Percentiles rank a stretch among this genome's conserved stretches.
Evolutionary conservation across 2,329 filamentous ascomycete species (phyloP).

Genomic region (Fusarium nygamai): DNA sequence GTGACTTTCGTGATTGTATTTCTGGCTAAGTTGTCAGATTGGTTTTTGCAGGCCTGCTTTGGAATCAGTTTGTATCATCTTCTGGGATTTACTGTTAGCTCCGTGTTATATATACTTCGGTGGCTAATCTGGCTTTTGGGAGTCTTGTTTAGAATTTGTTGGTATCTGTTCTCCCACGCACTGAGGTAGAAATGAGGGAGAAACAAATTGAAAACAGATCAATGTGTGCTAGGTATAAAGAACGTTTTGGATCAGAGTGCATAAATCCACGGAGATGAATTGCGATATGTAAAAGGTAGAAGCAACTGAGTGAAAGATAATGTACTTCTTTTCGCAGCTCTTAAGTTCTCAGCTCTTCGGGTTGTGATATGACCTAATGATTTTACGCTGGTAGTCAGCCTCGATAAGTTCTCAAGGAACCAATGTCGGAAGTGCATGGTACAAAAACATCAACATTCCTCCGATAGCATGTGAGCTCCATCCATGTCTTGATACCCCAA

Average conservation of each 20-base stretch:
- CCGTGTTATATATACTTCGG: background rate
- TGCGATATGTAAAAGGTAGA: too few relatives aligned
- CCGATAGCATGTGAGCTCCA: background rate
- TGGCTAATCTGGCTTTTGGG: background rate
- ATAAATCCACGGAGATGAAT: fast-evolving
- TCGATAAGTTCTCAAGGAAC: background rate
- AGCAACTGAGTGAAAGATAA: background rate
- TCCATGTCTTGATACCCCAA: background rate
- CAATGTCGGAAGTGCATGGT: background rate
- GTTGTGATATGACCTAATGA: background rate
- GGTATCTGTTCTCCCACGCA: background rate
- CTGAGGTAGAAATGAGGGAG: background rate
- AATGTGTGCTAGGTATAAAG: background rate
- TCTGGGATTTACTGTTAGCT: background rate
- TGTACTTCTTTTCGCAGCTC: background rate
- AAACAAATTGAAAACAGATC: too few relatives aligned
- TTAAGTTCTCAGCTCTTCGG: background rate
- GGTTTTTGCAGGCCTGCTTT: background rate
- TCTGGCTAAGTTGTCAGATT: background rate
- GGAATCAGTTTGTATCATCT: background rate
- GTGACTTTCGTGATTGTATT: background rate
- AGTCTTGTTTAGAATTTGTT: background rate
- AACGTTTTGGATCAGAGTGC: background rate
- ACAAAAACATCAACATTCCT: background rate
- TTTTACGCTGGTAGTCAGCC: background rate